Evolutionary conservation across 164 flowering plant genomes (phyloP).

Genomic region (Nymphaea thermarum): DNA sequence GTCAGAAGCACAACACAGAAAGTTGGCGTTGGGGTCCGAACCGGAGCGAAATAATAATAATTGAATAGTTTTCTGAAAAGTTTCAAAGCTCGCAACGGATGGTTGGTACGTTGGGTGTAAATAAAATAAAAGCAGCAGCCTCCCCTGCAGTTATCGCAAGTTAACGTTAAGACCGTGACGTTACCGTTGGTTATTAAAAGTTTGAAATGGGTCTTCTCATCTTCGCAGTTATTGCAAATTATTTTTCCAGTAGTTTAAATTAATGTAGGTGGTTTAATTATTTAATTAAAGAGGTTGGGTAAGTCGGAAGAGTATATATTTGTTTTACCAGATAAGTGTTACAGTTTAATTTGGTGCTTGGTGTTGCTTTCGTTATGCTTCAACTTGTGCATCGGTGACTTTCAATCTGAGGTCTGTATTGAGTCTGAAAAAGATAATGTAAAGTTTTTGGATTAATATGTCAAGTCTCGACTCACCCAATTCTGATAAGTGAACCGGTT

Average conservation of each 20-base stretch:
- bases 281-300: not conserved
- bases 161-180: not conserved
- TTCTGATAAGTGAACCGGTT: too few relatives aligned
- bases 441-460: too few relatives aligned
- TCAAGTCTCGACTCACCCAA: too few relatives aligned
- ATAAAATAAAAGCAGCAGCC: not conserved
- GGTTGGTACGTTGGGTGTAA: too few relatives aligned
- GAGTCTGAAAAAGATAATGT: too few relatives aligned
- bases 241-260: too few relatives aligned
- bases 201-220: not conserved
- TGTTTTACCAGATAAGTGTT: too few relatives aligned
- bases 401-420: too few relatives aligned
- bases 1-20: not conserved
- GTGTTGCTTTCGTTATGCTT: too few relatives aligned
- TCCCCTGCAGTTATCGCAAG: not conserved
- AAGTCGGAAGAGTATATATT: too few relatives aligned
- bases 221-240: not conserved
- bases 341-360: not conserved
- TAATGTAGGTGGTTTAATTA: too few relatives aligned
- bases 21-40: not conserved
- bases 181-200: not conserved
- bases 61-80: not conserved
- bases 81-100: not conserved
- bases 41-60: not conserved
- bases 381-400: too few relatives aligned